phyloP scores from a whole-genome alignment of 768 basidiomycete species.

The Polyporus arcularius region DNA sequence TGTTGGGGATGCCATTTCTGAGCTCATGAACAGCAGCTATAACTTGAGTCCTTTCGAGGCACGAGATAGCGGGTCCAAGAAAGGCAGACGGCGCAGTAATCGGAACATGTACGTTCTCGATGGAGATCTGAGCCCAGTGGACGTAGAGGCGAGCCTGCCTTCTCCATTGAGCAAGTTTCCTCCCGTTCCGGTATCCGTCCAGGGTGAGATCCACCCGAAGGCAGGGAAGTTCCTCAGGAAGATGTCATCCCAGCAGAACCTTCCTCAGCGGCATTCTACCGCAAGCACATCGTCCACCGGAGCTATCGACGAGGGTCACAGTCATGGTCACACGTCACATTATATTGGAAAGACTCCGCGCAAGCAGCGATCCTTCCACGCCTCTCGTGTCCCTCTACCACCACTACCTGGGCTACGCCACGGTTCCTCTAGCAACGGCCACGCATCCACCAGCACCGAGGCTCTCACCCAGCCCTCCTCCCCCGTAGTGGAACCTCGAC shows the following conservation, averaged over 20 bases:
- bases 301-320: slow-evolving; percentile 11
- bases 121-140: slow-evolving; percentile 16
- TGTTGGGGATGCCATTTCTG: slow-evolving; percentile 19
- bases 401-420: slow-evolving; percentile 42
- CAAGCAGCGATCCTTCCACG: slow-evolving; percentile 66
- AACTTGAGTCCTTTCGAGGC: slow-evolving; percentile 14
- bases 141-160: slow-evolving; percentile 1
- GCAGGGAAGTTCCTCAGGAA: slow-evolving; percentile 22
- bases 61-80: not conserved
- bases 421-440: slow-evolving; percentile 20
- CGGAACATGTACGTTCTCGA: slow-evolving; percentile 15
- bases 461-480: slow-evolving; percentile 14
- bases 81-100: slow-evolving; percentile 9
- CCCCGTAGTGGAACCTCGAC: slow-evolving; percentile 16
- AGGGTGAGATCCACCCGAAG: slow-evolving; percentile 10
- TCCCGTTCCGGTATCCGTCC: slow-evolving; percentile 12
- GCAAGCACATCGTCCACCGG: slow-evolving; percentile 32
- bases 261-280: slow-evolving; percentile 35
- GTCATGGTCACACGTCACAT: not conserved
- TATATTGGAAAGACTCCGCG: slow-evolving; percentile 30
- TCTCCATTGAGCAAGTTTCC: slow-evolving; percentile 20
- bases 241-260: slow-evolving; percentile 52
- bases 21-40: slow-evolving; percentile 24
- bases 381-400: slow-evolving; percentile 55
- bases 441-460: slow-evolving; percentile 18